These are phyloP conservation scores for Pythium grandisporangium DNA, from an alignment of 352 stramenopile species.

Conservation along the genomic window DNA sequence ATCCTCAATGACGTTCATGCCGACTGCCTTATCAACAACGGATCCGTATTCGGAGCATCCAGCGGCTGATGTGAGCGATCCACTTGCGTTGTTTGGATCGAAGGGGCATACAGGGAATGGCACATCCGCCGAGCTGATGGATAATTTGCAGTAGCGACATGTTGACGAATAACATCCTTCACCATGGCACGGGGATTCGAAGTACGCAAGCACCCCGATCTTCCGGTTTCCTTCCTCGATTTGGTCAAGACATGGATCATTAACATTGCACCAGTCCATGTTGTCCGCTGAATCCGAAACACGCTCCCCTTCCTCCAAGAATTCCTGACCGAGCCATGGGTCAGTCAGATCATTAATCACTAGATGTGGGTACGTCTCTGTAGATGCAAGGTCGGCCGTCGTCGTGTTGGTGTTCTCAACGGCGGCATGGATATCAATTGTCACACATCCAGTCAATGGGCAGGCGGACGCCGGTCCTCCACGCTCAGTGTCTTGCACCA, in stretches of 20 bases:
- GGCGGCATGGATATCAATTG: conserved; percentile 9
- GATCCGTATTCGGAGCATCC: conserved; percentile 3
- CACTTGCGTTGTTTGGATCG: conserved; percentile 7
- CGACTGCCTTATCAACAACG: conserved; percentile 1
- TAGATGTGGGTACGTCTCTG: no score
- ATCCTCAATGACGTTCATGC: conserved; percentile 9
- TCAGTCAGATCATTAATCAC: conserved; percentile 3
- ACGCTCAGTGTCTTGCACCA: conserved; percentile 10
- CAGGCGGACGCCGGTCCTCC: conserved; percentile 5
- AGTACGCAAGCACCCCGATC: conserved; percentile 21
- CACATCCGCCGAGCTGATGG: conserved; percentile 11
- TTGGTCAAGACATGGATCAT: conserved; percentile 19
- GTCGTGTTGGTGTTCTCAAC: no score
- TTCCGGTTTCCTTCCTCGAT: conserved; percentile 24
- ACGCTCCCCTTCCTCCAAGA: conserved; percentile 2
- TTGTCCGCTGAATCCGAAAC: conserved; percentile 1
- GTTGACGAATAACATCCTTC: conserved; percentile 18
- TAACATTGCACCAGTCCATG: conserved; percentile 22
- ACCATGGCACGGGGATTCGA: conserved; percentile 12
- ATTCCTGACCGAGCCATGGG: neutral
- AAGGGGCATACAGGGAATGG: conserved; percentile 25
- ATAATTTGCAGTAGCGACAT: conserved; percentile 30
- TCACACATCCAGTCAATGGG: conserved; percentile 13
- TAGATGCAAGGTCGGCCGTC: no score
- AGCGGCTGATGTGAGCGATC: neutral